Percentiles rank a stretch among this genome's conserved stretches.
These are phyloP conservation scores for Psilocybe sp. DNA, from an alignment of 768 basidiomycete genomes.

Conservation along the genomic window DNA sequence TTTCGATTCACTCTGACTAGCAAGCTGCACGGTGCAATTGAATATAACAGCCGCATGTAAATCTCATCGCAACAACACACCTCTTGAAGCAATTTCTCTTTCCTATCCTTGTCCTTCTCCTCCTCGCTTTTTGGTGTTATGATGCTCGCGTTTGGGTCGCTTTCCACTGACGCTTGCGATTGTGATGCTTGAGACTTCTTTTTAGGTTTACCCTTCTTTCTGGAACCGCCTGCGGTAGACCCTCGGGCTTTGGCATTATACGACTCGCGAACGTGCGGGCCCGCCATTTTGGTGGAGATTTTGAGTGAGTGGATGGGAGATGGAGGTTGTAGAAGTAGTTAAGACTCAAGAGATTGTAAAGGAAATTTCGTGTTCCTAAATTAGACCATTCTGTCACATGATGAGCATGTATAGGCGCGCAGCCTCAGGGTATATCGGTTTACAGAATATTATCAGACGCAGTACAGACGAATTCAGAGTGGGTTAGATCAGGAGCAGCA, in stretches of 20 bases:
- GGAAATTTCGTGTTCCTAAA: constrained; percentile 7
- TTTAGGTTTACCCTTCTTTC: constrained; percentile 59
- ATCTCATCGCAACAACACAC: constrained; percentile 29
- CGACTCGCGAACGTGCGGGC: constrained; percentile 27
- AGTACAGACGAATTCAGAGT: background rate
- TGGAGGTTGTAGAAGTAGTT: too few species aligned
- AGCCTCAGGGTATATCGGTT: background rate
- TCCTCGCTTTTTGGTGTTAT: constrained; percentile 56
- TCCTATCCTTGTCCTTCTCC: constrained; percentile 57
- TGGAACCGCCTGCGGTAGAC: constrained; percentile 54
- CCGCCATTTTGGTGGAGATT: constrained; percentile 11
- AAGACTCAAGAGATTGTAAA: too few species aligned
- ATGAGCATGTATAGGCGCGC: background rate
- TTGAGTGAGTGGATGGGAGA: constrained; percentile 1
- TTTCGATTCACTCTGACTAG: constrained; percentile 59
- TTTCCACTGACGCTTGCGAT: constrained; percentile 17
- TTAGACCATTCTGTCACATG: constrained; percentile 6
- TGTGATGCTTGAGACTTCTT: constrained; percentile 16
- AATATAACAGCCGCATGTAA: constrained; percentile 4
- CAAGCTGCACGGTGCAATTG: constrained; percentile 29
- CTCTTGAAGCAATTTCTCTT: constrained; percentile 59
- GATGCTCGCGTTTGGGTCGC: constrained; percentile 58
- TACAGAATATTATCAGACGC: background rate
- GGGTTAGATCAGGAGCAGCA: too few species aligned
- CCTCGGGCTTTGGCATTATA: constrained; percentile 70